These are phyloP conservation scores for Gryganskiella cystojenkinii DNA, from an alignment of 192 early-diverging fungal genomes.

Conservation along the genomic window DNA sequence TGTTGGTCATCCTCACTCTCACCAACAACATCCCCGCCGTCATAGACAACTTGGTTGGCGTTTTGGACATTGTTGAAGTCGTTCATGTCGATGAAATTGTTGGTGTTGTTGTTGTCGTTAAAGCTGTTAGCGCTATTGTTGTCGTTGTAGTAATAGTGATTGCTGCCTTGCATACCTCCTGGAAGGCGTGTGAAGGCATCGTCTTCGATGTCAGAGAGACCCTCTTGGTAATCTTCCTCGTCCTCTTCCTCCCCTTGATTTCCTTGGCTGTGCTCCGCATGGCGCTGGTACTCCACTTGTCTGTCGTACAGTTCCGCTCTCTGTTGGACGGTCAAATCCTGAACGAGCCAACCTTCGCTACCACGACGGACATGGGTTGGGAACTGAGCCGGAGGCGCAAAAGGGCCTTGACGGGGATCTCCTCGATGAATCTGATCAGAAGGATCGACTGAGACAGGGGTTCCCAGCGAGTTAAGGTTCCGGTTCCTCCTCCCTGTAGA, in stretches of 20 bases:
- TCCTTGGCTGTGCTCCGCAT: conserved; percentile 32
- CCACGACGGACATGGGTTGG: conserved; percentile 51
- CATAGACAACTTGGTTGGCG: background rate
- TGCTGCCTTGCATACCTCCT: conserved; percentile 40
- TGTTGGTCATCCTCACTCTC: conserved; percentile 22
- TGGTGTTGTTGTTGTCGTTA: too few species aligned
- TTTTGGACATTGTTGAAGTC: too few species aligned
- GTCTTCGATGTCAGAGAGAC: conserved; percentile 40
- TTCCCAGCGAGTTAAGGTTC: conserved; percentile 22
- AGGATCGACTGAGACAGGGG: background rate
- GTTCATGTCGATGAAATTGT: too few species aligned
- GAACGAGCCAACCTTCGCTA: conserved; percentile 52
- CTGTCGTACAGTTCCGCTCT: conserved; percentile 55
- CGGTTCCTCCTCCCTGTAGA: background rate
- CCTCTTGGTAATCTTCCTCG: conserved; percentile 37
- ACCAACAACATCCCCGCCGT: background rate
- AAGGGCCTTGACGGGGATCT: too few species aligned
- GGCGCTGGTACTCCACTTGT: conserved; percentile 49
- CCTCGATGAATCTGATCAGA: background rate
- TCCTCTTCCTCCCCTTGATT: background rate
- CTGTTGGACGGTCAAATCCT: conserved; percentile 51
- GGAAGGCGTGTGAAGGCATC: conserved; percentile 21
- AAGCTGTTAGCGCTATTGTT: conserved; percentile 1
- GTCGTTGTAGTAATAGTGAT: conserved; percentile 8
- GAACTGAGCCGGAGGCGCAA: conserved; percentile 8